Percentiles rank a stretch among this genome's conserved stretches.
phyloP scores from a whole-genome alignment of 768 basidiomycete genomes.

The Boletus subcaerulescens region DNA sequence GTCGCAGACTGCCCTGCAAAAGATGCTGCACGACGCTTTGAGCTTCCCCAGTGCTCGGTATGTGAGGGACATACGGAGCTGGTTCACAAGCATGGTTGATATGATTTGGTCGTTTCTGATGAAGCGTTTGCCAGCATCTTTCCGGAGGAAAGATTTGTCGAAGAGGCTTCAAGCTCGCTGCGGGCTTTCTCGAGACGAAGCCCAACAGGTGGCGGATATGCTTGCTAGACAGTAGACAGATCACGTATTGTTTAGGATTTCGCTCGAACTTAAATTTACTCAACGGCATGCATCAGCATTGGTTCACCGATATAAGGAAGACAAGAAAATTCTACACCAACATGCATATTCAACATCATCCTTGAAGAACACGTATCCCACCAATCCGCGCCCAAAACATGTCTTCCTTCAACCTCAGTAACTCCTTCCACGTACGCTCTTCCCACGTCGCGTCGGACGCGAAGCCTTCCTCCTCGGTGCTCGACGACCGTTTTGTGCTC shows the following conservation, averaged over 20 bases:
- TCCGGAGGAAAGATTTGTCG: background rate
- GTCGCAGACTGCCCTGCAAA: background rate
- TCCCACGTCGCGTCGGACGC: slow-evolving; percentile 78
- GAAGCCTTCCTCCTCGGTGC: slow-evolving; percentile 39
- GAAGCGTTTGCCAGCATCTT: background rate
- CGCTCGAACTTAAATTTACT: too few species aligned
- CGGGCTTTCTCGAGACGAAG: background rate
- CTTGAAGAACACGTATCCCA: slow-evolving; percentile 30
- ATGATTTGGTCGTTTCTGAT: background rate
- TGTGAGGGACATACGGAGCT: background rate
- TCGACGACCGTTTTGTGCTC: slow-evolving; percentile 25
- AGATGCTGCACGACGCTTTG: background rate
- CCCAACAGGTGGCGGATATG: background rate
- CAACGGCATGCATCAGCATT: too few species aligned
- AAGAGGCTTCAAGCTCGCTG: background rate
- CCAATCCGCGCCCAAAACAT: slow-evolving; percentile 88
- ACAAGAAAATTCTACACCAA: too few species aligned
- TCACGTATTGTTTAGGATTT: too few species aligned
- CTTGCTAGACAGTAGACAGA: background rate
- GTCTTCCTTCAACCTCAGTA: slow-evolving; percentile 69
- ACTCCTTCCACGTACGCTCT: slow-evolving; percentile 80
- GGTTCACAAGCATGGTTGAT: background rate
- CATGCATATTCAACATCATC: background rate
- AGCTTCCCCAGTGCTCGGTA: background rate
- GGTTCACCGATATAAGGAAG: too few species aligned